These are phyloP conservation scores for Dipteronia dyeriana DNA, from an alignment of 345 rosid species.

Conservation along the genomic window DNA sequence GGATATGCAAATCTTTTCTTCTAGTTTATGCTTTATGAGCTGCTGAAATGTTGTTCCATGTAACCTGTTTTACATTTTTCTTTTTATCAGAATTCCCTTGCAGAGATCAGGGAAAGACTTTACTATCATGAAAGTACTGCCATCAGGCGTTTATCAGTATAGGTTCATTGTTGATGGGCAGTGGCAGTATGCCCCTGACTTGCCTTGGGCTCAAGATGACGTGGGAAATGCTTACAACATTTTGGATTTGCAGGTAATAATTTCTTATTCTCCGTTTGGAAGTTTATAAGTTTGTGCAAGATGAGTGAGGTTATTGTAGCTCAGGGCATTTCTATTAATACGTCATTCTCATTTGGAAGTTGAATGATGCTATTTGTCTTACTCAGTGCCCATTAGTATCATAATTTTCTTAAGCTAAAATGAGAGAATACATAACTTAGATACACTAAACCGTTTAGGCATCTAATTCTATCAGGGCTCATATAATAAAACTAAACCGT, in stretches of 20 bases:
- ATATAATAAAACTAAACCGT: background rate
- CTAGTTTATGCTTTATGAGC: slow-evolving; percentile 6
- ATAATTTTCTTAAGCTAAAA: slow-evolving; percentile 7
- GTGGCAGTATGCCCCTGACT: slow-evolving; percentile 78
- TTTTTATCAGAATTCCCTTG: slow-evolving; percentile 70
- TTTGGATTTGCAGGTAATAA: slow-evolving; percentile 81
- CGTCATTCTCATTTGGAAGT: background rate
- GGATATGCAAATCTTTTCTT: background rate
- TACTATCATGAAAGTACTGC: slow-evolving; percentile 90
- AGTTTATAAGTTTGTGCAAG: background rate
- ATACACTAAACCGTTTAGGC: background rate
- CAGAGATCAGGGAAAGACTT: slow-evolving; percentile 96
- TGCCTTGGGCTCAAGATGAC: slow-evolving; percentile 84
- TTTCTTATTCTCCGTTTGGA: background rate
- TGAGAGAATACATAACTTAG: slow-evolving; percentile 3
- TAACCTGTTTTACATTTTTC: slow-evolving; percentile 28
- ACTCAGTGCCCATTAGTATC: background rate
- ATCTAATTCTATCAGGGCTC: background rate
- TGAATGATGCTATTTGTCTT: background rate
- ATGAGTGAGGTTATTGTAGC: background rate
- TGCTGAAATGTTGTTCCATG: background rate
- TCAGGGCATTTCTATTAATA: background rate
- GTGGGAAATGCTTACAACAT: slow-evolving; percentile 75
- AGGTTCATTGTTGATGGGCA: slow-evolving; percentile 93
- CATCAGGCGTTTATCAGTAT: slow-evolving; percentile 93